Percentiles rank a stretch among this genome's conserved stretches.
Evolutionary conservation across 305 asterid genomes (phyloP).

Genomic region (Fraxinus floribunda): DNA sequence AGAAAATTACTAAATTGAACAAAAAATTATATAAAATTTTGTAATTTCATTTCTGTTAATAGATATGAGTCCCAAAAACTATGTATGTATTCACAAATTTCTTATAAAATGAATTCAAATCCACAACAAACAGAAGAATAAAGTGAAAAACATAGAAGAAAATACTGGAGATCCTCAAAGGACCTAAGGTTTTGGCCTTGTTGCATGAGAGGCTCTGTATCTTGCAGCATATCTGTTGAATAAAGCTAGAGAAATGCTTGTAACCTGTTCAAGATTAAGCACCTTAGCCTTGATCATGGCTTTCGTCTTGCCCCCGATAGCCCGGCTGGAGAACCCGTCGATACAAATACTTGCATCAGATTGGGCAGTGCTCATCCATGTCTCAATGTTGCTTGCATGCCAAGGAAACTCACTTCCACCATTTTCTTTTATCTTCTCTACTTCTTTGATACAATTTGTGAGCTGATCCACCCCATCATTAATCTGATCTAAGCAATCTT

Average conservation of each 20-base stretch:
- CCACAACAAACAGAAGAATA: neutral
- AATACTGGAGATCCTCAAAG: neutral
- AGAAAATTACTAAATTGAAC: no score
- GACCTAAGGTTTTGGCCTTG: slow-evolving; percentile 26
- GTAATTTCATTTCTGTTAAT: neutral
- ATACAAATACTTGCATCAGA: slow-evolving; percentile 53
- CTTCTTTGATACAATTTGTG: slow-evolving; percentile 49
- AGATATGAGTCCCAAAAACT: neutral
- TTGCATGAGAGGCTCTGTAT: slow-evolving; percentile 34
- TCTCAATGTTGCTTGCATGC: slow-evolving; percentile 57
- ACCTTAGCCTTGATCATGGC: slow-evolving; percentile 50
- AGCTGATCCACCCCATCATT: slow-evolving; percentile 54
- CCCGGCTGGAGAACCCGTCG: slow-evolving; percentile 53
- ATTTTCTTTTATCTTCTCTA: slow-evolving; percentile 33
- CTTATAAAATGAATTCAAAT: neutral
- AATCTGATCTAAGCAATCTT: slow-evolving; percentile 58
- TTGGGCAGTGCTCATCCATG: slow-evolving; percentile 70
- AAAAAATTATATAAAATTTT: no score
- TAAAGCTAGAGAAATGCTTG: slow-evolving; percentile 56
- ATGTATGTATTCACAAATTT: neutral
- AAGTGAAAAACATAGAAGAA: neutral
- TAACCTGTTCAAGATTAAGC: slow-evolving; percentile 49
- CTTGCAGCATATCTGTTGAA: slow-evolving; percentile 57
- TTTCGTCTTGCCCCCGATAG: slow-evolving; percentile 45
- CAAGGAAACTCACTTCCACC: slow-evolving; percentile 43